Evolutionary conservation across 805 yeast species (phyloP), one percentile per base, ranked within the genome.

Genomic region (Hanseniaspora pseudoguilliermondii): DNA sequence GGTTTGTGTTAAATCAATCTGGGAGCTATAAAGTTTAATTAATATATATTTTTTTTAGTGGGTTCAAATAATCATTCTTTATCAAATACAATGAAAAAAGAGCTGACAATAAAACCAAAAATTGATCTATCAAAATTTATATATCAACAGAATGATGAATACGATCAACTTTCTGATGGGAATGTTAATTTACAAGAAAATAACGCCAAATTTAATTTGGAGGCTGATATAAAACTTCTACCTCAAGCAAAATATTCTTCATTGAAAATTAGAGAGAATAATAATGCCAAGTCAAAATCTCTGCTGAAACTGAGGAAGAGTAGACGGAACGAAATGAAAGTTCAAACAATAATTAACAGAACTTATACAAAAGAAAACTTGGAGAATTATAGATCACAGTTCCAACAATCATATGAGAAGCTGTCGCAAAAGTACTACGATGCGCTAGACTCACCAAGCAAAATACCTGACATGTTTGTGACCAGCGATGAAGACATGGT

Each of bases 391-490:
- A 25, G 36, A 20, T 21, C 23, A 1, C 36, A 51, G 11, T 51
- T 51, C 27, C 49, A 43, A n/a, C 38, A 18, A 15, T 51, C 55
- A 11, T 51, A 51, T 9, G 55, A 44, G 20, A 25, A 43, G 13
- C 20, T 35, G 13, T 51, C 55, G 2, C 55, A 51, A 20, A 20
- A 23, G 8, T 51, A 51, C 16, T 51, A 51, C 16, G 55, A 51
- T 38, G 55, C 55, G 3, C 16, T 51, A 43, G 55, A 51, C 40
- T 51, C 55, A 13, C 55, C 55, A n/a, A 51, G 55, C 16, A 51
- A 51, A 27, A 44, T 51, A 13, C 49, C 36, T 6, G 49, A 51
- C 4, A 11, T 23, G 10, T 27, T 18, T 51, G 40, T 6, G 21
- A 23, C 20, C 15, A 41, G 47, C 15, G 54, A 49, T 42, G 55